Evolutionary conservation across 2,329 filamentous ascomycete species (phyloP), one percentile per base, ranked within the genome.

Genomic region (Beauveria rudraprayagi): DNA sequence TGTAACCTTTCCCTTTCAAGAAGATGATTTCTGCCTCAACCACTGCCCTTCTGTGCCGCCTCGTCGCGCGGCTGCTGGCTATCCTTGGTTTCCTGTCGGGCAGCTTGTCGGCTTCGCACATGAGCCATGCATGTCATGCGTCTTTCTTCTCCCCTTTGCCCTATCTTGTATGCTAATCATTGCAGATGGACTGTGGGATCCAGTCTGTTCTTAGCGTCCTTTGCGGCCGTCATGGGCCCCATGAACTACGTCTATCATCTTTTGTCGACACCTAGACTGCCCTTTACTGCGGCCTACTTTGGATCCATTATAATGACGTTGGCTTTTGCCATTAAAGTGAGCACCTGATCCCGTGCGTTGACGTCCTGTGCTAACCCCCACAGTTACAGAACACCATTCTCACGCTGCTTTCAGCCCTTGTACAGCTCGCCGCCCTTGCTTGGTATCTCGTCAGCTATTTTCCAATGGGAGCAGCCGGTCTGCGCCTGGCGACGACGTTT

Each of bases 401-500:
- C 65, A 97, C 94, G 17, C 80, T 97, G 60, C 78, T 97, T 65
- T 89, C 92, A 24, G 87, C 91, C 64, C 81, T 97, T 63, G 78
- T 92, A 67, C 94, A 99, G 73, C 80, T 97, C 60, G 86, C 87
- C 58, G 90, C 89, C 65, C 79, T 97, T 65, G 66, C 91, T 52
- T 97, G 93, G 93, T 97, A 97, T 76, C 81, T 97, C 52, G 87
- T 97, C 74, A 96, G 91, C 76, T 99, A 99, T 75, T 97, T 97
- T 70, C 94, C 94, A 28, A 96, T 97, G 92, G 94, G 94, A 46
- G 90, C 90, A 61, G 90, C 88, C 60, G 91, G 94, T 47, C 77
- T 99, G 66, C 88, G 93, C 63, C 85, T 96, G 66, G 92, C 92
- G 62, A 91, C 92, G 48, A 86, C 86, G 3, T 94, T 96, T 71